Conservation (phyloP, 192 early-diverging fungal species). For the Coemansia sp. region DNA sequence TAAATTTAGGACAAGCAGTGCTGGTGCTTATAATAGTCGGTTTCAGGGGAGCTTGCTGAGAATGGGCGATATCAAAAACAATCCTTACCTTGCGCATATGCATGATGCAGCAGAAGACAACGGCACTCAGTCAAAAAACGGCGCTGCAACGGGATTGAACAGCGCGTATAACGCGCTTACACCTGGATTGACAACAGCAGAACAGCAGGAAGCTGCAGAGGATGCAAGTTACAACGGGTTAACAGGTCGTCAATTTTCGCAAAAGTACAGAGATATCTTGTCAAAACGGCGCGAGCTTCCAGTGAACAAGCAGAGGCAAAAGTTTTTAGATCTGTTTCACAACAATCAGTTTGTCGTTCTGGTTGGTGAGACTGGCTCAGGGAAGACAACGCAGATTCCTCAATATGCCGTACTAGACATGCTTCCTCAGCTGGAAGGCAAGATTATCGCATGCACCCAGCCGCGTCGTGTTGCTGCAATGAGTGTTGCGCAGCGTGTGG, state of each 20-base stretch:
- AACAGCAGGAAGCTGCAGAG: slow-evolving; percentile 79
- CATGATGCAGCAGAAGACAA: slow-evolving; percentile 16
- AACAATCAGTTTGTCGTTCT: slow-evolving; percentile 92
- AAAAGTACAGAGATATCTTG: slow-evolving; percentile 87
- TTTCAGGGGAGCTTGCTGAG: no score
- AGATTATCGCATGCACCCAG: slow-evolving; percentile 97
- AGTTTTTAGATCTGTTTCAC: slow-evolving; percentile 92
- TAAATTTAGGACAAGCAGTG: no score
- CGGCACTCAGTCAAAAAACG: neutral
- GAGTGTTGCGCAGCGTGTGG: slow-evolving; percentile 98
- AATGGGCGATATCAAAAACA: slow-evolving; percentile 45
- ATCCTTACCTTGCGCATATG: slow-evolving; percentile 56
- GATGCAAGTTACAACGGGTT: slow-evolving; percentile 75
- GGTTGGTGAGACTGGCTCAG: slow-evolving; percentile 97
- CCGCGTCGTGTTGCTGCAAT: slow-evolving; percentile 99
- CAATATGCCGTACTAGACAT: slow-evolving; percentile 94
- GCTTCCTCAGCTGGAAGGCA: slow-evolving; percentile 84
- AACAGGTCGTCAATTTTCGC: slow-evolving; percentile 74
- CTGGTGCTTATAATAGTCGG: no score
- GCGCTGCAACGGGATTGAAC: slow-evolving; percentile 7
- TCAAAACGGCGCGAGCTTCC: slow-evolving; percentile 85
- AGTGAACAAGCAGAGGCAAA: slow-evolving; percentile 89
- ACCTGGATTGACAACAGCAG: slow-evolving; percentile 63
- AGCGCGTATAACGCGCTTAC: slow-evolving; percentile 37
- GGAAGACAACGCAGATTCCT: slow-evolving; percentile 99